Conservation (phyloP, 257 asterid genomes). For the Ligustrum vulgare region DNA sequence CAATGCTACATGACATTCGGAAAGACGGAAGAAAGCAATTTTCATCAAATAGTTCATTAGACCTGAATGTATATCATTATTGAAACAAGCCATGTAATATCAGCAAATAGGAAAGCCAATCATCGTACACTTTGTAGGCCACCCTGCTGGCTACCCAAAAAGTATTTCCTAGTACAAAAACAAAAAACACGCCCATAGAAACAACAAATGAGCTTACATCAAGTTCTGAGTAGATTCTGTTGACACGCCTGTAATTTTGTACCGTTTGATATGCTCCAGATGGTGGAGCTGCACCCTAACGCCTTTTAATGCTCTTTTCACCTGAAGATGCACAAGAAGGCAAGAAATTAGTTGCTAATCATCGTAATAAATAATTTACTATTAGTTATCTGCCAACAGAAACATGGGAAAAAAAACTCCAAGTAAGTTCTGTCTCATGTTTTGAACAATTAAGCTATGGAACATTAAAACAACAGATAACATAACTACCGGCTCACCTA, state of each 20-base stretch:
- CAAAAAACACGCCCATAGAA: neutral
- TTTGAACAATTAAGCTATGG: neutral
- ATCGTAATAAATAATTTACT: neutral
- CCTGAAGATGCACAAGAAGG: slow-evolving; percentile 28
- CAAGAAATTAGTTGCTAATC: neutral
- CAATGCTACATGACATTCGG: neutral
- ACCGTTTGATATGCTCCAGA: slow-evolving; percentile 32
- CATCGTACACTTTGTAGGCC: neutral
- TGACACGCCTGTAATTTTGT: slow-evolving; percentile 53
- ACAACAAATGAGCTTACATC: slow-evolving; percentile 44
- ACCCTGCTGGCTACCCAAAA: neutral
- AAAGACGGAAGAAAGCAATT: neutral
- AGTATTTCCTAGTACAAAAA: neutral
- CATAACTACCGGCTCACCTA: neutral
- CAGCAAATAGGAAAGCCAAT: neutral
- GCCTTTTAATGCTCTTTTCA: slow-evolving; percentile 50
- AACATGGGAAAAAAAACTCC: neutral
- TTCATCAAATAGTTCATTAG: neutral
- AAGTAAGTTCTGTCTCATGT: neutral
- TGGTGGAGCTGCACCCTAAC: slow-evolving; percentile 46
- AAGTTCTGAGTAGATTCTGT: slow-evolving; percentile 22
- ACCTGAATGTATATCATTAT: neutral
- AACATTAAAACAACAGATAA: neutral
- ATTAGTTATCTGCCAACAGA: neutral
- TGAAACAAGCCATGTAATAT: neutral